Evolutionary conservation across 2,329 filamentous ascomycete species (phyloP).

Genomic region (Fusarium sp.): DNA sequence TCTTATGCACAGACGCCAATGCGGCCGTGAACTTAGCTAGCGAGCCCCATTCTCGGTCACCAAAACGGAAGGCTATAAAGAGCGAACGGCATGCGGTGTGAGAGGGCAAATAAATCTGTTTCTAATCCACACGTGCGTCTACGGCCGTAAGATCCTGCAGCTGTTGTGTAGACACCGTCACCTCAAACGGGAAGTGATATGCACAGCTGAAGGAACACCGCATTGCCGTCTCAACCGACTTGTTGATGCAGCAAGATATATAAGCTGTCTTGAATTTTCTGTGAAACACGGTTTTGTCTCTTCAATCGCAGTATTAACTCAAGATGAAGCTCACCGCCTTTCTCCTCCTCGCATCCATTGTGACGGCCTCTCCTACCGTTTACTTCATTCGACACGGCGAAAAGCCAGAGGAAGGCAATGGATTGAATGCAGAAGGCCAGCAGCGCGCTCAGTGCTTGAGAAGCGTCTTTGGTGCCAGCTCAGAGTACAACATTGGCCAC

Average conservation of each 20-base stretch:
- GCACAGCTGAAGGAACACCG: background rate
- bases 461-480: conserved; percentile 64
- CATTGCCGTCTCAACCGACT: background rate
- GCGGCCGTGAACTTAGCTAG: background rate
- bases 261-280: background rate
- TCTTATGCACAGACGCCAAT: background rate
- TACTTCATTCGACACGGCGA: conserved; percentile 75
- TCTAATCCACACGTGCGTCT: background rate
- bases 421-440: conserved; percentile 63
- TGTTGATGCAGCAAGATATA: background rate
- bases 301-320: background rate
- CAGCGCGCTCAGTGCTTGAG: conserved; percentile 70
- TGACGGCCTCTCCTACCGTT: conserved; percentile 58
- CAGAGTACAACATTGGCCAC: conserved; percentile 66
- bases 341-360: conserved; percentile 32
- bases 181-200: background rate
- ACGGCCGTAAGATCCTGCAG: background rate
- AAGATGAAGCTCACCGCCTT: conserved; percentile 38
- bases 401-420: conserved; percentile 65
- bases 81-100: background rate
- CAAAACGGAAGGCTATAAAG: background rate
- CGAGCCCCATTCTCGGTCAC: background rate
- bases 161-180: background rate
- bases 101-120: background rate
- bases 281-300: background rate